Evolutionary conservation across 768 basidiomycete genomes (phyloP), one percentile per base, ranked within the genome.

Genomic region (Piloderma croceum): DNA sequence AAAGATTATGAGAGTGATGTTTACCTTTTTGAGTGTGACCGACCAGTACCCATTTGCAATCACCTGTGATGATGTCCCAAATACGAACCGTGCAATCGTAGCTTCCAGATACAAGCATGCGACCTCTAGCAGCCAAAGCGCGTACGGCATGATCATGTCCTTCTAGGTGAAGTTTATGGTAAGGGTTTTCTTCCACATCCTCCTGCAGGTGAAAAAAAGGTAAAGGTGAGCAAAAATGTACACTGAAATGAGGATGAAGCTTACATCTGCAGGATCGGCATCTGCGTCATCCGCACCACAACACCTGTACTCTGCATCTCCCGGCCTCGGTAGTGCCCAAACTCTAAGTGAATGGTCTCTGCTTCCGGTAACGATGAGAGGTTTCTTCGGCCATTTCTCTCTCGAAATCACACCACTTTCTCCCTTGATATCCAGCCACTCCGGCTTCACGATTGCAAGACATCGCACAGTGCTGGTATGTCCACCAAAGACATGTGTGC

Each of bases 381-480:
- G 77, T 41, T 77, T 69, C 42, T 83, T 76, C 0, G 74, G 74
- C 73, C 73, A 76, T 44, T 77, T 83, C 62, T 90, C 85, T 50
- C 76, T 78, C 27, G 67, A 68, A 36, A 81, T 68, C 32, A 74
- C 61, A 6, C 82, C 79, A 11, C 68, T 62, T 41, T 84, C 81
- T 23, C 71, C 68, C 57, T 84, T 80, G 11, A 83, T 74, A 45
- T 87, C 81, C 6, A 93, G 71, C 73, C 77, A 74, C 54, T 92
- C 91, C 1, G 94, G 94, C 56, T 93, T 90, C 39, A 98, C 88
- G 47, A 99, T 94, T 29, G 93, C 87, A 6, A 99, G 71, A 64
- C 94, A 97, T 34, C 94, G 77, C 19, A 99, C 93, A 1, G 94
- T 99, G 54, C 87, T 90, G 20, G 90, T 96, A 62, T 99, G 94